Conservation (phyloP, 768 basidiomycete genomes). For the Podaxis mareebaensis region DNA sequence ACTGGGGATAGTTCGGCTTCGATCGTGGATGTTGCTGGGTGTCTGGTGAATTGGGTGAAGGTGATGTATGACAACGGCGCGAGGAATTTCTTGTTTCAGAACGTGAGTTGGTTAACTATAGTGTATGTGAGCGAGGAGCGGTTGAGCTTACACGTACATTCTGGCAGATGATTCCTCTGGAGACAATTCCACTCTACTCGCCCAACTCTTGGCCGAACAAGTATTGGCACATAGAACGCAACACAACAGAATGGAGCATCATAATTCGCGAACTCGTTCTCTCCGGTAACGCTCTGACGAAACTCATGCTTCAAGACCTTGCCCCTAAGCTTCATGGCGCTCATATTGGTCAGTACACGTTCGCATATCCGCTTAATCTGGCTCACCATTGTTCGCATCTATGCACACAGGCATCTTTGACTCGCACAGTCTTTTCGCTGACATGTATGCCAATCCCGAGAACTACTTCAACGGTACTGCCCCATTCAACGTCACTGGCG, state of each 20-base stretch:
- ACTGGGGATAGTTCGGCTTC: constrained; percentile 55
- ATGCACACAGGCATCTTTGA: neutral
- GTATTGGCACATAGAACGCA: constrained; percentile 51
- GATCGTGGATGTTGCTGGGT: constrained; percentile 56
- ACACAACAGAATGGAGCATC: constrained; percentile 59
- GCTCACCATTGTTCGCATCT: neutral
- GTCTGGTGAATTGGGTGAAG: constrained; percentile 62
- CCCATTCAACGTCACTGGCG: constrained; percentile 58
- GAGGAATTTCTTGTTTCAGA: constrained; percentile 68
- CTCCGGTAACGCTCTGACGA: constrained; percentile 52
- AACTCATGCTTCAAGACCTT: constrained; percentile 50
- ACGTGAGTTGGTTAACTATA: constrained; percentile 2
- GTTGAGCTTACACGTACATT: neutral
- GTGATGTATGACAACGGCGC: constrained; percentile 57
- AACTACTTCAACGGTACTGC: constrained; percentile 65
- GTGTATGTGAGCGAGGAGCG: neutral
- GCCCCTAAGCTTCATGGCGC: constrained; percentile 49
- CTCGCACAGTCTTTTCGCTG: constrained; percentile 51
- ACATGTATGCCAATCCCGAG: constrained; percentile 52
- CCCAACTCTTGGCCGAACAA: constrained; percentile 45
- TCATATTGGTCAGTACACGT: constrained; percentile 50
- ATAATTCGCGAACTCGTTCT: constrained; percentile 53
- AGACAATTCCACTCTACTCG: constrained; percentile 48
- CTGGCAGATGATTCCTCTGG: constrained; percentile 56
- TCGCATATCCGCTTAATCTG: neutral